Evolutionary conservation across 257 asterid genomes (phyloP).

Genomic region (Lycium barbarum): DNA sequence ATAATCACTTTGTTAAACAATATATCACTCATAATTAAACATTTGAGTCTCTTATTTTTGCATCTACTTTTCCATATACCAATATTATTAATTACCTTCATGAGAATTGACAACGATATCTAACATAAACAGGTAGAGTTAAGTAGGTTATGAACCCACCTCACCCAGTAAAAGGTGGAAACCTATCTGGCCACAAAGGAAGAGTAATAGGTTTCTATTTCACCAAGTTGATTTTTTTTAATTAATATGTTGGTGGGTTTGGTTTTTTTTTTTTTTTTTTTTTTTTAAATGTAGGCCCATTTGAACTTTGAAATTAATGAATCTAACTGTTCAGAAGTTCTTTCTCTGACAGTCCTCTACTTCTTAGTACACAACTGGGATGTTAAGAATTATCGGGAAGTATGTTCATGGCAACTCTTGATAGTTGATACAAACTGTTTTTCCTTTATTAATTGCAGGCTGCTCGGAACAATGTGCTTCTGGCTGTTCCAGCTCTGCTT

Average conservation of each 20-base stretch:
- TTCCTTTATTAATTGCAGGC: constrained; percentile 64
- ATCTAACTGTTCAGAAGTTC: not conserved
- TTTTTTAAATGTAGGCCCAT: not conserved
- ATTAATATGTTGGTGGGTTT: not conserved
- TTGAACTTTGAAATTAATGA: not conserved
- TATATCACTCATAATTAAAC: not conserved
- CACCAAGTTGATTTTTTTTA: not conserved
- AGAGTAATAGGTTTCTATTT: not conserved
- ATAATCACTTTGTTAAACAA: not conserved
- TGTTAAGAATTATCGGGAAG: constrained; percentile 4
- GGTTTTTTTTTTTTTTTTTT: not conserved
- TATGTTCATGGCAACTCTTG: constrained; percentile 25
- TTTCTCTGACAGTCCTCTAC: constrained; percentile 3
- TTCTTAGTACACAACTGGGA: constrained; percentile 26
- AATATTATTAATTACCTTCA: not conserved
- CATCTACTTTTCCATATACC: not conserved
- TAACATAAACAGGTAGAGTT: not conserved
- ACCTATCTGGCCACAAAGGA: constrained; percentile 3
- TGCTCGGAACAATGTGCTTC: constrained; percentile 80
- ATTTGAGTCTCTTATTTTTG: not conserved
- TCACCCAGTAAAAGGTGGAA: not conserved
- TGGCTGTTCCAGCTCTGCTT: constrained; percentile 95
- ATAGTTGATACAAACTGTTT: constrained; percentile 2
- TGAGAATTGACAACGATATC: not conserved
- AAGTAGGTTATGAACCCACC: not conserved